Evolutionary conservation across 352 stramenopile genomes (phyloP).

Genomic region (Phytophthora meadii): DNA sequence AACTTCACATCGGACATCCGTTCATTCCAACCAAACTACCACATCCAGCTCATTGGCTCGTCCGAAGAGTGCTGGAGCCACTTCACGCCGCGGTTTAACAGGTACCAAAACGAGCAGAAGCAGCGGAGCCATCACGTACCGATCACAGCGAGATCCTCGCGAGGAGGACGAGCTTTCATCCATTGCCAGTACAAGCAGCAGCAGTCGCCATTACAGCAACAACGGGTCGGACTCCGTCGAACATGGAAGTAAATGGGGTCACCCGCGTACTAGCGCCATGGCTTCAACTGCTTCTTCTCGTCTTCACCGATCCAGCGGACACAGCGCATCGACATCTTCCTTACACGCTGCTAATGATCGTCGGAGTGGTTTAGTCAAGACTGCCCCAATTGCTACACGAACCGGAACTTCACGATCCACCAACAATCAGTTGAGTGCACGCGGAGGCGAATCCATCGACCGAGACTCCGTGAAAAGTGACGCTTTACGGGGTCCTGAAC

Average conservation of each 20-base stretch:
- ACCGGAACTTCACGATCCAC: conserved; percentile 16
- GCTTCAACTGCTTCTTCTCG: conserved; percentile 39
- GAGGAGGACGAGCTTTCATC: conserved; percentile 43
- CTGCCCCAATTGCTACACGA: conserved; percentile 26
- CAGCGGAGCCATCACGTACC: conserved; percentile 24
- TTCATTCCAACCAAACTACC: conserved; percentile 2
- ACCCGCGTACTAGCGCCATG: conserved; percentile 38
- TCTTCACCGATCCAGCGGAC: conserved; percentile 38
- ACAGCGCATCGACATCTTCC: conserved; percentile 47
- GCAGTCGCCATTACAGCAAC: conserved; percentile 53
- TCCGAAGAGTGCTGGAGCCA: conserved; percentile 52
- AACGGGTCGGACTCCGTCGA: conserved; percentile 38
- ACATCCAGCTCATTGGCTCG: conserved; percentile 44
- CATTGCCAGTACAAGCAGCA: conserved; percentile 31
- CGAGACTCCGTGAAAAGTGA: conserved; percentile 43
- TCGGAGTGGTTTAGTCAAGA: conserved; percentile 27
- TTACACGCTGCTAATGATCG: conserved; percentile 23
- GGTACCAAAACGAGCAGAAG: conserved; percentile 13
- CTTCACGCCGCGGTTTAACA: conserved; percentile 23
- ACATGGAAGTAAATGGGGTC: conserved; percentile 57
- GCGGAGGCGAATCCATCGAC: conserved; percentile 28
- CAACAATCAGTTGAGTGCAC: conserved; percentile 40
- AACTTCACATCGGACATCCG: conserved; percentile 27
- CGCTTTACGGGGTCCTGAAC: conserved; percentile 32
- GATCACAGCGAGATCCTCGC: conserved; percentile 32